These are phyloP conservation scores for Juncus effusus DNA, from an alignment of 176 grass and related monocot genomes.

Conservation along the genomic window DNA sequence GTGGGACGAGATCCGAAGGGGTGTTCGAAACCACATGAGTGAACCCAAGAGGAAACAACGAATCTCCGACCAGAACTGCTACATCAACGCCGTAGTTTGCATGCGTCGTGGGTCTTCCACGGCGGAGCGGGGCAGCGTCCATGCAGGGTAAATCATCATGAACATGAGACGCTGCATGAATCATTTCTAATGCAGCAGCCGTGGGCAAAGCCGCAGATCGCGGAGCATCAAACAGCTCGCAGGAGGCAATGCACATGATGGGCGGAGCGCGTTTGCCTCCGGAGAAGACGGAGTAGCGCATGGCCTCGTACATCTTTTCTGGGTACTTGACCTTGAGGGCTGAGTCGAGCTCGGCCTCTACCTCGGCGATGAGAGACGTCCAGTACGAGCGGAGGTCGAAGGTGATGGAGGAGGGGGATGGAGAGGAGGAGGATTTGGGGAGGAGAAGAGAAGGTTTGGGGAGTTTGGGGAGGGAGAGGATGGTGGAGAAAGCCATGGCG, in stretches of 20 bases:
- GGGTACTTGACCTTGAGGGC: constrained; percentile 66
- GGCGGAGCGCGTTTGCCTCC: constrained; percentile 68
- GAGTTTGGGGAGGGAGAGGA: constrained; percentile 25
- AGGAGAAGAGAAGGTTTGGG: background rate
- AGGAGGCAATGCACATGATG: constrained; percentile 78
- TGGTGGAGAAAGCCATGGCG: constrained; percentile 60
- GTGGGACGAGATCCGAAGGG: constrained; percentile 43
- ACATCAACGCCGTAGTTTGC: constrained; percentile 61
- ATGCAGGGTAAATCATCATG: constrained; percentile 93
- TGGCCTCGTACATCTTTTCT: constrained; percentile 66
- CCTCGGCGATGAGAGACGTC: constrained; percentile 62
- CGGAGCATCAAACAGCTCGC: constrained; percentile 68
- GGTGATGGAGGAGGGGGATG: constrained; percentile 29
- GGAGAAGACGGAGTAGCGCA: constrained; percentile 71
- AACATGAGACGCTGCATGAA: constrained; percentile 79
- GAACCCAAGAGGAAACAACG: constrained; percentile 77
- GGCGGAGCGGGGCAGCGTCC: constrained; percentile 68
- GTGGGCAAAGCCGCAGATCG: constrained; percentile 58
- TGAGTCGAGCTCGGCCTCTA: constrained; percentile 65
- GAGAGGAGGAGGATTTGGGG: constrained; percentile 25
- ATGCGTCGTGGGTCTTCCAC: constrained; percentile 73
- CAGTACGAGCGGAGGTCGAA: constrained; percentile 88
- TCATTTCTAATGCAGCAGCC: constrained; percentile 83
- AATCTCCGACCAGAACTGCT: constrained; percentile 71
- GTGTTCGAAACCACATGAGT: constrained; percentile 60